phyloP scores from a whole-genome alignment of 306 rosid species.

The Notholithocarpus densiflorus region DNA sequence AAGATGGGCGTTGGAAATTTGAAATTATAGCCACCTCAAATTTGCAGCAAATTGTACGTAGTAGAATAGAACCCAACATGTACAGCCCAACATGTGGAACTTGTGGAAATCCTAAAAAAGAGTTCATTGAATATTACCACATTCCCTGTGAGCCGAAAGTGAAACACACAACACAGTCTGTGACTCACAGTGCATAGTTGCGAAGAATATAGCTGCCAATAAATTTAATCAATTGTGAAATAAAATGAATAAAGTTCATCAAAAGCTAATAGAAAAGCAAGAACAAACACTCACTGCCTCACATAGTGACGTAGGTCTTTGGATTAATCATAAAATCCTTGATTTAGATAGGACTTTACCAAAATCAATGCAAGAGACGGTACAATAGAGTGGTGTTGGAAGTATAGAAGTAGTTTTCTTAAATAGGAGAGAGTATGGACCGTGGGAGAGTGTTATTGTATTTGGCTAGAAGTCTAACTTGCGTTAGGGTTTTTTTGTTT shows the following conservation, averaged over 20 bases:
- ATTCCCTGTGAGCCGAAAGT: not conserved
- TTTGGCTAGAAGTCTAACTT: too few species aligned
- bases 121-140: not conserved
- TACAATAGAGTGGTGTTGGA: too few species aligned
- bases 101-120: not conserved
- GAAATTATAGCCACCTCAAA: not conserved
- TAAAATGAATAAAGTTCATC: not conserved
- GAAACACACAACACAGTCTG: not conserved
- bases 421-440: too few species aligned
- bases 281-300: too few species aligned
- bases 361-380: too few species aligned
- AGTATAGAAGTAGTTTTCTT: too few species aligned
- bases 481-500: too few species aligned
- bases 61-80: not conserved
- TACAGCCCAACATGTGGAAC: not conserved
- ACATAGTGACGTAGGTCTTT: too few species aligned
- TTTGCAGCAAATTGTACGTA: not conserved
- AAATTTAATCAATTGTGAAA: not conserved
- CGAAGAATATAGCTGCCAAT: too few species aligned
- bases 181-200: too few species aligned
- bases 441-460: too few species aligned
- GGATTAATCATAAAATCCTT: not conserved
- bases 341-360: not conserved
- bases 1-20: not conserved
- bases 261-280: not conserved